Evolutionary conservation across 768 basidiomycete genomes (phyloP).

Genomic region (Austroboletus eburneus): DNA sequence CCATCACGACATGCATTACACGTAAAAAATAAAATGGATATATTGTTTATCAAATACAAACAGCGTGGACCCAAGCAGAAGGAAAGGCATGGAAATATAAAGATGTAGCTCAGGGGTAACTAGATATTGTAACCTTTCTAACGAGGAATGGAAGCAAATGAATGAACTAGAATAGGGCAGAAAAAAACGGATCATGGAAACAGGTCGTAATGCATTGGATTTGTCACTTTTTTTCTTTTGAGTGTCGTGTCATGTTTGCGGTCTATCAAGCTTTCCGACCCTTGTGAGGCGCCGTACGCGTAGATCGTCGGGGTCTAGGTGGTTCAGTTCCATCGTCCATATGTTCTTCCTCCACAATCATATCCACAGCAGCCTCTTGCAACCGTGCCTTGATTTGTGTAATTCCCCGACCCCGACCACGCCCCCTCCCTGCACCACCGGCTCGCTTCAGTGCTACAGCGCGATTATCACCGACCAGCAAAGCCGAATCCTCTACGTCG

Average conservation of each 20-base stretch:
- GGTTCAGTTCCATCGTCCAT: slow-evolving; percentile 22
- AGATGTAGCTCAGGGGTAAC: slow-evolving; percentile 2
- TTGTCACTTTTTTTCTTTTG: neutral
- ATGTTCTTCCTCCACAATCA: slow-evolving; percentile 30
- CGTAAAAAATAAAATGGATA: slow-evolving; percentile 9
- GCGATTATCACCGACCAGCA: slow-evolving; percentile 7
- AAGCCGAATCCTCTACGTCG: slow-evolving; percentile 17
- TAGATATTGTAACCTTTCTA: slow-evolving; percentile 2
- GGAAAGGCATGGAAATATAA: neutral
- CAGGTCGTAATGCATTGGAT: neutral
- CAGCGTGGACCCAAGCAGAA: neutral
- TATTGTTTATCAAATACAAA: slow-evolving; percentile 13
- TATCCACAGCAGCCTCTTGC: slow-evolving; percentile 24
- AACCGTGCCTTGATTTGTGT: slow-evolving; percentile 15
- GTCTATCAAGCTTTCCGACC: slow-evolving; percentile 13
- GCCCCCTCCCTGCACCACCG: slow-evolving; percentile 17
- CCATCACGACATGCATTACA: slow-evolving; percentile 7
- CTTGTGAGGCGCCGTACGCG: slow-evolving; percentile 34
- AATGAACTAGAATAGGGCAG: neutral
- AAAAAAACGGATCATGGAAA: slow-evolving; percentile 1
- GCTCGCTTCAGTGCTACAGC: slow-evolving; percentile 12
- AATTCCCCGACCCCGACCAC: slow-evolving; percentile 19
- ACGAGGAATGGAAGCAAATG: neutral
- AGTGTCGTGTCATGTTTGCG: neutral
- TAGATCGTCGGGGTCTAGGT: slow-evolving; percentile 31